Percentiles rank a stretch among this genome's conserved stretches.
phyloP scores from a whole-genome alignment of 495 filamentous ascomycete species.

The Aspergillus asperescens region DNA sequence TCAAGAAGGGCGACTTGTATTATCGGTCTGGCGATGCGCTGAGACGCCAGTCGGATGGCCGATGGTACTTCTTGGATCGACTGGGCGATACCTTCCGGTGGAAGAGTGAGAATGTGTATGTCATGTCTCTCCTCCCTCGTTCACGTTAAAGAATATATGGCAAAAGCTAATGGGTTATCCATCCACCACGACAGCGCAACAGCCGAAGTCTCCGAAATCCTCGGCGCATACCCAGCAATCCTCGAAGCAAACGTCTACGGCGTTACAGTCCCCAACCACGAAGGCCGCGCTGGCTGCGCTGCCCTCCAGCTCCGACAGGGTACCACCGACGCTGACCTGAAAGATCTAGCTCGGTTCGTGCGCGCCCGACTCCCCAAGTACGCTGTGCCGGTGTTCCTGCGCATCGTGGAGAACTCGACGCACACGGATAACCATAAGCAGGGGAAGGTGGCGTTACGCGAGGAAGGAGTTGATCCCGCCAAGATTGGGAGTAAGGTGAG shows the following conservation, averaged over 20 bases:
- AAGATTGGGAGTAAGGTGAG: constrained; percentile 45
- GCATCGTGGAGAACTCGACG: constrained; percentile 52
- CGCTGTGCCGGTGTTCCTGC: constrained; percentile 71
- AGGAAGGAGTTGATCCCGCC: constrained; percentile 63
- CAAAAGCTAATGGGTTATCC: no score
- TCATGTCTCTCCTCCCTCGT: background rate
- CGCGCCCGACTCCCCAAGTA: constrained; percentile 61
- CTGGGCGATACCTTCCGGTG: constrained; percentile 78
- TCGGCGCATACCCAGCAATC: constrained; percentile 61
- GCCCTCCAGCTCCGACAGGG: constrained; percentile 44
- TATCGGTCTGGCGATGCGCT: constrained; percentile 74
- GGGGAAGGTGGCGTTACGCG: constrained; percentile 67
- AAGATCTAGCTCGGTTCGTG: constrained; percentile 46
- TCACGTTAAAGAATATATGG: no score
- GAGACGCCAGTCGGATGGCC: constrained; percentile 57
- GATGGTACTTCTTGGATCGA: constrained; percentile 75
- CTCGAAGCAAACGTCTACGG: constrained; percentile 78
- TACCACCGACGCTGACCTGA: constrained; percentile 42
- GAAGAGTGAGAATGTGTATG: constrained; percentile 76
- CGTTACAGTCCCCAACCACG: constrained; percentile 62
- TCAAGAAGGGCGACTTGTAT: constrained; percentile 67
- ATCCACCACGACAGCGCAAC: constrained; percentile 55
- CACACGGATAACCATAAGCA: constrained; percentile 83
- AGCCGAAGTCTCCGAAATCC: constrained; percentile 64
- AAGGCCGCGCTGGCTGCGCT: constrained; percentile 68